Base-by-base conservation (phyloP, 106 monocot genomes). In the Ottelia alismoides region DNA sequence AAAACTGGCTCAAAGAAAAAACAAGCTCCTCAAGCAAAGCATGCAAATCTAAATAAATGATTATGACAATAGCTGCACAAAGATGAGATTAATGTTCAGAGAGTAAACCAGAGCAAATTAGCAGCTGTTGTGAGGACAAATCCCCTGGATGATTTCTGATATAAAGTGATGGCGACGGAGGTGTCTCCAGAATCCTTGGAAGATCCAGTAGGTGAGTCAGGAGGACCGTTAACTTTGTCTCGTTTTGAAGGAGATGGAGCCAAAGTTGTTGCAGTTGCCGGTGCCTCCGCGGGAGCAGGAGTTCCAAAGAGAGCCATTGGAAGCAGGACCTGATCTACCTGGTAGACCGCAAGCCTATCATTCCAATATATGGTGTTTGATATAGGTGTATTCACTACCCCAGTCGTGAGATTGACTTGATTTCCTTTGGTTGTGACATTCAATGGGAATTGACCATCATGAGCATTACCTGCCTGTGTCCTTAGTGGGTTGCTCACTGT, bases 401-500 rank as follows among this genome's bases (percentile, higher is more conserved):
- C 91, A 1, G 85, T 92, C 6, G 91, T 59, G 30, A 92, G 50
- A 45, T 92, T 85, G 32, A 92, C 78, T 27, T 68, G 73, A 53
- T 76, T 83, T 18, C 88, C 82, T 1, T 26, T 22, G 4, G 81
- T 46, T 7, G 85, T 91, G 3, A 91, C 67, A 27, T 91, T 91
- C 23, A 91, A 49, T 0, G 91, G 85, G 55, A 52, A 85, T 60
- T 66, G 31, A 4, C 84, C 89, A 22, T 65, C 49, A 52, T 46
- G 40, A 0, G 73, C 28, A 26, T 76, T 56, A 3, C 86, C 92
- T 2, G 92, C 92, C 57, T 92, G 92, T 0, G 92, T 92, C 21
- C 86, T 55, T 9, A 92, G 26, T 0, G 92, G 92, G 51, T 92
- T 92, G 74, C 82, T 92, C 17, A 69, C 73, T 1, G 92, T 92